These are phyloP conservation scores for Aphanomyces stellatus DNA, from an alignment of 352 stramenopile genomes.

Conservation along the genomic window DNA sequence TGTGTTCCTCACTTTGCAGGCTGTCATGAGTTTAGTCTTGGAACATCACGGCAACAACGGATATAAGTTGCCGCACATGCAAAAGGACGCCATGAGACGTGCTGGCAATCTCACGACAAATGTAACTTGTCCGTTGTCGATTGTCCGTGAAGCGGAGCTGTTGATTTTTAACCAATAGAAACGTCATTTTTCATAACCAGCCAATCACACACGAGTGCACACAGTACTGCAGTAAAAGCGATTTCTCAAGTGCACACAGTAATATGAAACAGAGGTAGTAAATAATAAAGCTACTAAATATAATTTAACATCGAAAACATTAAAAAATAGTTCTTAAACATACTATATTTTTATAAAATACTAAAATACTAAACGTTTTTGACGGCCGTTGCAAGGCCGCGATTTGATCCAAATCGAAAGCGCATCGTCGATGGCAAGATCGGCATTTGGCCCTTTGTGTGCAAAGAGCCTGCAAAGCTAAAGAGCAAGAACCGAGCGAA, in stretches of 20 bases:
- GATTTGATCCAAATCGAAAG: background rate
- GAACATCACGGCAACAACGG: background rate
- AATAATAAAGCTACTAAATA: too few species aligned
- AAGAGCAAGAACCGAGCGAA: background rate
- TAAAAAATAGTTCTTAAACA: too few species aligned
- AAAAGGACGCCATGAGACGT: background rate
- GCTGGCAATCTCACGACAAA: background rate
- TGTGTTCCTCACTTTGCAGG: constrained; percentile 17
- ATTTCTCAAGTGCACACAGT: too few species aligned
- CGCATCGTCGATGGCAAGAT: too few species aligned
- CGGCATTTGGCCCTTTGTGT: background rate
- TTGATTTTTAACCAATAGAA: too few species aligned
- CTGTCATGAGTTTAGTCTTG: background rate
- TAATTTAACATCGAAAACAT: too few species aligned
- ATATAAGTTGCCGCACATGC: constrained; percentile 4
- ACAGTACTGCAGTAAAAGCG: too few species aligned
- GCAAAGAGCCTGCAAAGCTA: background rate
- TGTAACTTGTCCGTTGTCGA: background rate
- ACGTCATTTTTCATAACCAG: too few species aligned
- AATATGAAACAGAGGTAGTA: too few species aligned
- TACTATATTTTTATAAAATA: background rate
- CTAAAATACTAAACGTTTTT: background rate
- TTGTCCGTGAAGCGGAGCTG: too few species aligned
- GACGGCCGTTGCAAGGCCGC: background rate
- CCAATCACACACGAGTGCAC: too few species aligned